Base-by-base conservation (phyloP, 75 land plant genomes). In the Cunninghamia lanceolata region DNA sequence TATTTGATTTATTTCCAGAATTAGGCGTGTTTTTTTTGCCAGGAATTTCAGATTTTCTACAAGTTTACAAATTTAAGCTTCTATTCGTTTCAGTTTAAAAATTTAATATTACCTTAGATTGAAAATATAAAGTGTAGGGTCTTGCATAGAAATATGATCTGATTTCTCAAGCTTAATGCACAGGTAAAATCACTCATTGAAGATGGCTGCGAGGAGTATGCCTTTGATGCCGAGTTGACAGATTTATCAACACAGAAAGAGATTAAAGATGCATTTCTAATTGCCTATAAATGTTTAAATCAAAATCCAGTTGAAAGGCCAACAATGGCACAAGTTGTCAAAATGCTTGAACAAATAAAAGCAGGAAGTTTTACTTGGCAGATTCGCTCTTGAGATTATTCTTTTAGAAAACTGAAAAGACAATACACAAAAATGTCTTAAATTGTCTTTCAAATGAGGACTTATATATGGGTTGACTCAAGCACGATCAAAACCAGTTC, bases 111-210 rank as follows among this genome's bases (percentile, higher is more conserved):
- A 36, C 4, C n/a, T 8, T 43, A 25, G 43, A 4, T 84, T 32
- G 43, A 30, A 56, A 85, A 38, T 52, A 17, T 63, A 34, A 53
- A 39, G 11, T 42, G 15, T 15, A 42, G 9, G 47, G 43, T 43
- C 30, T 80, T 42, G 82, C 11, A 80, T 38, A 11, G 46, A 80
- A 43, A 80, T 42, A 80, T 43, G 14, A 42, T 28, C 82, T 80
- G 50, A 43, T 80, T 43, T 80, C 30, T 9, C 4, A 30, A 30
- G 82, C 30, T 80, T 28, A 80, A 80, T 45, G 21, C 4, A 54
- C 95, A 96, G 98, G 95, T 94, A 79, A 96, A 91, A 71, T 74
- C 93, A 84, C 87, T 94, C 21, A 68, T 95, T 14, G 88, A 91
- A 82, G 86, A 90, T 3, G 90, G 88, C 84, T 88, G 84, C 46